Base-by-base conservation (phyloP, 208 protist species). In the Acanthamoeba sp. region DNA sequence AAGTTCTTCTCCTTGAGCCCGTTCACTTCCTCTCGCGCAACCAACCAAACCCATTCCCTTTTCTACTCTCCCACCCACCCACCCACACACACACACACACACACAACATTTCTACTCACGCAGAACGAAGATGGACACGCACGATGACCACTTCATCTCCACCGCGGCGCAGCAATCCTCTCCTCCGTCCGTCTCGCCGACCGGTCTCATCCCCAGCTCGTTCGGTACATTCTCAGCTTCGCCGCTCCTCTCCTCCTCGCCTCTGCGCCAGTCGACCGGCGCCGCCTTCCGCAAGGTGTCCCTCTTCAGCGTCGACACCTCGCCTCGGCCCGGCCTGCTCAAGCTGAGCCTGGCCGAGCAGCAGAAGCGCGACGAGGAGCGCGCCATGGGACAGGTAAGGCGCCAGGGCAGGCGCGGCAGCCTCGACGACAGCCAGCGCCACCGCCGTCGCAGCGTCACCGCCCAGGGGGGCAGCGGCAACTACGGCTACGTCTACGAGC, bases 191-290 rank as follows among this genome's bases (percentile, higher is more conserved):
- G 4, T 18, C n/a, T 40, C 27, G 27, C 34, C 27, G 7, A 76
- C 6, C 66, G 59, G n/a, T 24, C 32, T 40, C 66, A 76, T 29
- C 5, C 32, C 66, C n/a, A 42, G 9, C 66, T 42, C n/a, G 4
- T 76, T 34, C 34, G 32, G 66, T 29, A 76, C 66, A 7, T 76
- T 84, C 40, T 12, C 42, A 12, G 12, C 42, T 24, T 34, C 42
- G 40, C 40, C 18, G 0, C 76, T 27, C 36, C 29, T 55, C 76
- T 40, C 66, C 40, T 84, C 76, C 14, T 55, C 76, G 42, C 76
- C 76, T 12, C 42, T 84, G 36, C 76, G 76, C 7, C 76, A 84
- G 38, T 84, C 76, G 24, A 84, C 34, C 4, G 76, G 76, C 40
- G 22, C 6, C 12, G 14, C 76, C 1, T 57, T 55, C 27, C 34